Evolutionary conservation across 2,329 filamentous ascomycete species (phyloP).

Genomic region (Gyromitra esculenta): DNA sequence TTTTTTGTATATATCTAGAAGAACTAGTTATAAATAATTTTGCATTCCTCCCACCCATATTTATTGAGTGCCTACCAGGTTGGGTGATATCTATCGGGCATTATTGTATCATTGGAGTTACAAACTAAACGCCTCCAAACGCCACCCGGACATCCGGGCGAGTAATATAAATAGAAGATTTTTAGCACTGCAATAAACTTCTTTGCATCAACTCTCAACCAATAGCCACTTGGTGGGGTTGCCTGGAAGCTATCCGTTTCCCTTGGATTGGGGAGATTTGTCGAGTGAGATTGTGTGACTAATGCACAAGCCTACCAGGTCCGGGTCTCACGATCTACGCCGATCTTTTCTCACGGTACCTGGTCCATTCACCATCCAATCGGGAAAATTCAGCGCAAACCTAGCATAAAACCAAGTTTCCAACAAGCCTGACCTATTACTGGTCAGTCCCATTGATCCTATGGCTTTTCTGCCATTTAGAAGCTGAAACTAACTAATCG

Average conservation of each 20-base stretch:
- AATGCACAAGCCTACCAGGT: neutral
- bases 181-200: neutral
- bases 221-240: no score
- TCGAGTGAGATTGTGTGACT: conserved; percentile 10
- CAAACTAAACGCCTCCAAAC: neutral
- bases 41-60: neutral
- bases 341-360: neutral
- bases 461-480: neutral
- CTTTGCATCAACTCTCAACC: neutral
- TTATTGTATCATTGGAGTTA: neutral
- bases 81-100: neutral
- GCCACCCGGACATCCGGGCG: neutral
- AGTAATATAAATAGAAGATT: neutral
- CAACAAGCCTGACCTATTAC: neutral
- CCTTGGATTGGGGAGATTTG: neutral
- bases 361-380: neutral
- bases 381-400: conserved; percentile 14
- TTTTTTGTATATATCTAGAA: neutral
- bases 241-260: neutral
- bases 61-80: neutral
- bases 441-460: neutral
- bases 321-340: neutral
- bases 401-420: neutral
- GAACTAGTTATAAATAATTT: no score
- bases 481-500: conserved; percentile 6